Evolutionary conservation across 768 basidiomycete genomes (phyloP).

Genomic region (Kwoniella dejecticola): DNA sequence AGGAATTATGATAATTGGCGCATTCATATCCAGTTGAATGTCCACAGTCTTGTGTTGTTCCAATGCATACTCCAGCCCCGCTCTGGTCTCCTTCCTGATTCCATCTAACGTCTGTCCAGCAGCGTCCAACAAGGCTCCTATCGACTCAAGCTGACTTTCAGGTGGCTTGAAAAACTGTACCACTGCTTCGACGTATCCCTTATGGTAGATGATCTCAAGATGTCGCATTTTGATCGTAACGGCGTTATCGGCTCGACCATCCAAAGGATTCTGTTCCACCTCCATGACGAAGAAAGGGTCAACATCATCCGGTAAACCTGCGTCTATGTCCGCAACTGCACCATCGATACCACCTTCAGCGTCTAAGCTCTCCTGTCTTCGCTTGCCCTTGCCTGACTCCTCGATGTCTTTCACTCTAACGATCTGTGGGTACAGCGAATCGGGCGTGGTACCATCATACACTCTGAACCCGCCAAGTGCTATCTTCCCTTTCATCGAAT

Average conservation of each 20-base stretch:
- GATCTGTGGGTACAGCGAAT: constrained; percentile 83
- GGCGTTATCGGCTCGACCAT: constrained; percentile 86
- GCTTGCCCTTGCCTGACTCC: constrained; percentile 11
- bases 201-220: constrained; percentile 96
- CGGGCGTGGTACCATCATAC: constrained; percentile 82
- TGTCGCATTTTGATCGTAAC: constrained; percentile 87
- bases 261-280: constrained; percentile 88
- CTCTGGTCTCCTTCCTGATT: constrained; percentile 87
- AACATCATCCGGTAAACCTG: constrained; percentile 54
- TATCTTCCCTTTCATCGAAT: constrained; percentile 80
- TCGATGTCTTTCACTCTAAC: constrained; percentile 72
- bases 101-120: constrained; percentile 93
- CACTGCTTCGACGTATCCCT: constrained; percentile 87
- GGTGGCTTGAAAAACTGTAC: constrained; percentile 91
- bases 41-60: constrained; percentile 94
- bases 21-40: constrained; percentile 93
- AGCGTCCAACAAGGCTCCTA: constrained; percentile 84
- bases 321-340: constrained; percentile 32
- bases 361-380: constrained; percentile 37
- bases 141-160: constrained; percentile 89
- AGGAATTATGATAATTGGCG: constrained; percentile 94
- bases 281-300: constrained; percentile 81
- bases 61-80: constrained; percentile 88
- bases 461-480: constrained; percentile 84
- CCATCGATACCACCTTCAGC: constrained; percentile 32